Evolutionary conservation across 306 rosid species (phyloP).

Genomic region (Cicer chorassanicum): DNA sequence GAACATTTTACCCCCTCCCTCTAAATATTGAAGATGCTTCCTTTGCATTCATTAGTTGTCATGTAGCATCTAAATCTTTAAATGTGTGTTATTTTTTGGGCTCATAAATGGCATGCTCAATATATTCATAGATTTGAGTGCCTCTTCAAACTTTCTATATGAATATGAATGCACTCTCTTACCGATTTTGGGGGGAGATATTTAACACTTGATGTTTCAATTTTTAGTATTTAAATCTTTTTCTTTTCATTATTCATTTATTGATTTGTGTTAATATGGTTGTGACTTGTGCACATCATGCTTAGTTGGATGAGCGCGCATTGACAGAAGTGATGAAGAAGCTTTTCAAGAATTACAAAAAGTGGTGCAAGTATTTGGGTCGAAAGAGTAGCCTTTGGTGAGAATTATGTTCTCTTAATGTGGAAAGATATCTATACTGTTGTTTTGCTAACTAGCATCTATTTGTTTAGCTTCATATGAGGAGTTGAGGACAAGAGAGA

Average conservation of each 20-base stretch:
- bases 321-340: slow-evolving; percentile 97
- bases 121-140: not conserved
- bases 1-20: not conserved
- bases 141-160: not conserved
- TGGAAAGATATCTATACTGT: slow-evolving; percentile 24
- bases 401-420: slow-evolving; percentile 39
- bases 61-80: slow-evolving; percentile 9
- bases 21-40: not conserved
- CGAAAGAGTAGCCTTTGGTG: slow-evolving; percentile 99
- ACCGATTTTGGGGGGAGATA: not conserved
- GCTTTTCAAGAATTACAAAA: slow-evolving; percentile 94
- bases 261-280: slow-evolving; percentile 21
- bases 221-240: slow-evolving; percentile 24
- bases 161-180: not conserved
- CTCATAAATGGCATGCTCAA: not conserved
- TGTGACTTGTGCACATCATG: slow-evolving; percentile 48
- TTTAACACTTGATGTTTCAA: slow-evolving; percentile 11
- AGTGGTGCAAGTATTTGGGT: slow-evolving; percentile 98
- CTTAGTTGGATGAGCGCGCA: slow-evolving; percentile 95
- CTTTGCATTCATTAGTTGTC: not conserved
- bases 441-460: slow-evolving; percentile 21
- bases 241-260: slow-evolving; percentile 13
- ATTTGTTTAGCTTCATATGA: slow-evolving; percentile 13
- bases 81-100: not conserved
- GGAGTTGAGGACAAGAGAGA: not conserved